Evolutionary conservation across 768 basidiomycete genomes (phyloP).

Genomic region (Lentinula guzmanii): DNA sequence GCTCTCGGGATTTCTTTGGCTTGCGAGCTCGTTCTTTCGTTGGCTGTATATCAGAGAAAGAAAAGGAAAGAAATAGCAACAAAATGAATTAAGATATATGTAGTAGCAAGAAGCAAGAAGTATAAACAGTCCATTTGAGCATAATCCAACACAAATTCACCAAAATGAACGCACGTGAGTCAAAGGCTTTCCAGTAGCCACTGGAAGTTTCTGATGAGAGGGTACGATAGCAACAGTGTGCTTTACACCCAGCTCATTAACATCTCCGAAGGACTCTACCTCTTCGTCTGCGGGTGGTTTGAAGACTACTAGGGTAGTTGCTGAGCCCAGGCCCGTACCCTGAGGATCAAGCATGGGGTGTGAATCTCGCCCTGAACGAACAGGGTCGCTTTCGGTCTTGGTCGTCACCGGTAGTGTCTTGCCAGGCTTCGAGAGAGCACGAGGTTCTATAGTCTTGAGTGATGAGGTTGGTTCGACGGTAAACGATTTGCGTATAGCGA

Average conservation of each 20-base stretch:
- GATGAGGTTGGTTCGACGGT: conserved; percentile 22
- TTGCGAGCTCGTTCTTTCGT: conserved; percentile 71
- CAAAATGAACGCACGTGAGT: conserved; percentile 85
- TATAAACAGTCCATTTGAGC: conserved; percentile 27
- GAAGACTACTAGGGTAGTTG: conserved; percentile 69
- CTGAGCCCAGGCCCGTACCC: conserved; percentile 53
- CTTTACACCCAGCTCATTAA: conserved; percentile 46
- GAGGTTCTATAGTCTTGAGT: conserved; percentile 1
- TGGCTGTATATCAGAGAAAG: conserved; percentile 39
- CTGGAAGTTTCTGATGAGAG: conserved; percentile 27
- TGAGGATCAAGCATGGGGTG: conserved; percentile 16
- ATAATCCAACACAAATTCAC: conserved; percentile 43
- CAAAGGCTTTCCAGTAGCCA: conserved; percentile 57
- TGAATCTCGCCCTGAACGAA: not conserved
- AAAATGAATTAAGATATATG: conserved; percentile 16
- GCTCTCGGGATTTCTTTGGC: conserved; percentile 44
- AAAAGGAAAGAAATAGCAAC: conserved; percentile 14
- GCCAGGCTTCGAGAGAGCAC: conserved; percentile 22
- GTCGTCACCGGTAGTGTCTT: conserved; percentile 11
- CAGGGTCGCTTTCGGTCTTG: not conserved
- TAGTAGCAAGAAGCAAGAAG: conserved; percentile 13
- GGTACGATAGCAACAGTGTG: conserved; percentile 14
- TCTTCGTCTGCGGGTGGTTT: conserved; percentile 45
- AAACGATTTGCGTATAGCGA: conserved; percentile 32
- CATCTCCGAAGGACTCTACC: conserved; percentile 25